Evolutionary conservation across 2,329 filamentous ascomycete genomes (phyloP), one percentile per base, ranked within the genome.

Genomic region (Cadophora sp.): DNA sequence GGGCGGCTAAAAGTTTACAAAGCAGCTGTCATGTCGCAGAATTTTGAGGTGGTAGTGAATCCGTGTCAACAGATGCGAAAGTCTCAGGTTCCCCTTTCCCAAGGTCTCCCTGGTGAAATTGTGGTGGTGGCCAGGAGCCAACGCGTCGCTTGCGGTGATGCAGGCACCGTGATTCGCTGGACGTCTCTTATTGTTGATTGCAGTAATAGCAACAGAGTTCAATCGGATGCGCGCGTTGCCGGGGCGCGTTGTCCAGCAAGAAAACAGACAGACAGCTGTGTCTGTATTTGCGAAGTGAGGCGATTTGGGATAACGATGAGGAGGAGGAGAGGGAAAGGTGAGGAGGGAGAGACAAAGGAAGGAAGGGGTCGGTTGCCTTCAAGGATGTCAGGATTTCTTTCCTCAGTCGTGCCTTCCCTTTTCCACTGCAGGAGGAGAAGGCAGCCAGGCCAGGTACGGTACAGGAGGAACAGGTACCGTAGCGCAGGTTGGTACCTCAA

Each of bases 1-100:
- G 59, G 27, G 43, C 30, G 48, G 50, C 14, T 43, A 18, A 50
- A 58, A 24, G 66, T 68, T 66, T 65, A 68, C 66, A 33, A 59
- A 59, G 60, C 64, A 20, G 58, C 50, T 67, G 60, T 67, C 67
- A 70, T 72, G 65, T 70, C 68, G 66, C 67, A 64, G 48, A 65
- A 45, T 33, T 33, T 33, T 45, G 55, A 60, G 62, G 64, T 43
- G 62, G 64, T 43, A 43, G 55, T 62, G 24, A 47, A 61, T 48
- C 51, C n/a, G 41, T 51, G 65, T 64, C 45, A 62, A 68, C 47
- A 55, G 64, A 65, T 43, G 55, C 59, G 45, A 66, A 56, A 36
- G 66, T 64, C 60, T 58, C 66, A 62, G 45, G 20, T 56, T 36
- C 50, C 58, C 59, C 50, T 61, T 61, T 59, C 59, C 50, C 61